Percentiles rank a stretch among this genome's conserved stretches.
Conservation (phyloP, 2,329 filamentous ascomycete genomes). For the Pseudogymnoascus sp. region DNA sequence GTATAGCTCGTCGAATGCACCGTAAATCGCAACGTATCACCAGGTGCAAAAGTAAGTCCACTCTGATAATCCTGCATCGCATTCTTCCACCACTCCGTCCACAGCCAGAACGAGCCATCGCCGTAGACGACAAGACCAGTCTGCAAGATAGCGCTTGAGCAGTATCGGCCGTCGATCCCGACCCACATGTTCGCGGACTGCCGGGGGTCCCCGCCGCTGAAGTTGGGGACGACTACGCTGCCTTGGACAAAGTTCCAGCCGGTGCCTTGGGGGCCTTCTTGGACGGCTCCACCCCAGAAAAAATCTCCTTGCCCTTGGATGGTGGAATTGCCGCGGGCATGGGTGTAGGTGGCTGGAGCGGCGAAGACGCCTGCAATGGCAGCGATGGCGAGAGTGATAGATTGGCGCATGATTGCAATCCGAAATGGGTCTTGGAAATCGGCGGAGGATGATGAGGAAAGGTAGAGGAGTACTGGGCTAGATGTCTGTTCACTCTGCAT, state of each 20-base stretch:
- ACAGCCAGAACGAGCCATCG: conserved; percentile 37
- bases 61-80: conserved; percentile 26
- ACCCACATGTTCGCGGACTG: conserved; percentile 45
- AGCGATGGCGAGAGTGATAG: neutral
- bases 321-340: neutral
- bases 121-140: conserved; percentile 38
- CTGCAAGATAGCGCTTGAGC: conserved; percentile 41
- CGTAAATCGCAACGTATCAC: conserved; percentile 34
- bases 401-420: neutral
- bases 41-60: conserved; percentile 34
- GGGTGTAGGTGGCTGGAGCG: neutral
- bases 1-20: conserved; percentile 31
- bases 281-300: neutral
- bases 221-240: neutral
- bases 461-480: neutral
- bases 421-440: neutral
- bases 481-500: neutral
- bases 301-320: neutral
- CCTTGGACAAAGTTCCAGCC: neutral
- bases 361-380: neutral
- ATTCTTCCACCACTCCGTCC: conserved; percentile 50
- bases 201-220: neutral
- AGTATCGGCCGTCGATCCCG: conserved; percentile 49
- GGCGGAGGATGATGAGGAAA: neutral
- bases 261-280: neutral